Evolutionary conservation across 1,284 basidiomycete species (phyloP), one percentile per base, ranked within the genome.

Genomic region (Leccinum fallax): DNA sequence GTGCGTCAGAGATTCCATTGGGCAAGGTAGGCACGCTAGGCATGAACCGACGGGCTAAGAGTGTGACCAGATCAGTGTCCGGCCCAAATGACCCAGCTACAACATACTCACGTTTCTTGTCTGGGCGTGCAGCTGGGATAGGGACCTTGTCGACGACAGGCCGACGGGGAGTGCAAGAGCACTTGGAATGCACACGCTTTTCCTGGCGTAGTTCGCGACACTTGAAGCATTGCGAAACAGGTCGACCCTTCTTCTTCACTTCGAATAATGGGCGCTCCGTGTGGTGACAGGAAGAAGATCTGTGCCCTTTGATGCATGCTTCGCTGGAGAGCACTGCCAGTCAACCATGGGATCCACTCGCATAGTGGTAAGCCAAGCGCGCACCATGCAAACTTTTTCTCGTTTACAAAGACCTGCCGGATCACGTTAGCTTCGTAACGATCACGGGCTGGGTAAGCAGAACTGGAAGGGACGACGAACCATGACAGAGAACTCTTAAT

Each of bases 261-360:
- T 94, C 92, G 66, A 90, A 93, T 11, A 94, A 79, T 2, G 92
- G 90, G 9, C 93, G 83, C 66, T 93, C 90, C 54, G 86, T 88
- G 71, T 94, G 93, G 46, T 85, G 83, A 72, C 93, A 95, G 11
- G 85, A 86, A 2, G 92, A 93, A 2, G 93, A 93, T 59, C 93
- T 85, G 70, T 94, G 93, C 2, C 92, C 93, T 77, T 94, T 94
- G 76, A 94, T 94, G 74, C 93, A 95, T 10, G 92, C 89, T 77
- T 90, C 90, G 75, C 92, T 94, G 16, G 56, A 55, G 46, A 61
- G 60, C 53, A 53, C n/a, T 26, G 26, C 8, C 13, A 24, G 57
- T 59, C 11, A 66, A 38, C 40, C 57, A 38, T 49, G 32, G 38
- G 24, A 36, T 43, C 49, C 46, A 56, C 53, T 32, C 36, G 30